Evolutionary conservation across 106 monocot genomes (phyloP), one percentile per base, ranked within the genome.

Genomic region (Dendrobium nobile): DNA sequence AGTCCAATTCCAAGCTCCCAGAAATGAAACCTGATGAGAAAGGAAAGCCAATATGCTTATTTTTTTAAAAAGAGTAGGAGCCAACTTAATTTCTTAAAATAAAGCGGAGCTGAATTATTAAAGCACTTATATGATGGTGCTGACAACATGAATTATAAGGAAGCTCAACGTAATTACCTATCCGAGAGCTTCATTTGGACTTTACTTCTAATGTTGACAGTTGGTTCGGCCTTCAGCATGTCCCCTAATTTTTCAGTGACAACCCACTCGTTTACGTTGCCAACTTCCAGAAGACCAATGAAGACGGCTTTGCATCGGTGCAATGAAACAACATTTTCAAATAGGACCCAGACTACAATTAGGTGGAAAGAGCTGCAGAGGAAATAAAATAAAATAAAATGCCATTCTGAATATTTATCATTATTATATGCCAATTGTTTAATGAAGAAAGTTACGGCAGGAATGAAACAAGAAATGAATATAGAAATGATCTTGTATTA

Each of bases 241-340:
- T 80, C 56, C 20, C 86, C 86, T 73, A 80, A 48, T 73, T 87
- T 87, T 72, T 87, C 86, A 18, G 86, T 87, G 28, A 87, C 86
- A 73, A 87, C 72, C 86, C 86, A 87, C 59, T 87, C 86, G 41
- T 87, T 87, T 20, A 80, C 86, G 77, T 72, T 68, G 18, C 80
- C 83, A 31, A 80, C 80, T 61, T 78, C 86, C 19, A 72, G 22
- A 10, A 87, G 47, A 41, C 86, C 86, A 77, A 77, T 83, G 15
- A 87, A 26, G 18, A 77, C 83, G 0, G 86, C 86, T 80, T 83
- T 83, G 72, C 83, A 83, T 37, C 86, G 83, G 47, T 83, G 86
- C 80, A 79, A 80, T 41, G 86, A 83, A 83, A 83, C 83, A 15
- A 87, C 86, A 61, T 83, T 87, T 61, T 87, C 86, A 80, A 83